Evolutionary conservation across 2,329 filamentous ascomycete species (phyloP).

Genomic region (Stagonosporopsis cucurbitacearum): DNA sequence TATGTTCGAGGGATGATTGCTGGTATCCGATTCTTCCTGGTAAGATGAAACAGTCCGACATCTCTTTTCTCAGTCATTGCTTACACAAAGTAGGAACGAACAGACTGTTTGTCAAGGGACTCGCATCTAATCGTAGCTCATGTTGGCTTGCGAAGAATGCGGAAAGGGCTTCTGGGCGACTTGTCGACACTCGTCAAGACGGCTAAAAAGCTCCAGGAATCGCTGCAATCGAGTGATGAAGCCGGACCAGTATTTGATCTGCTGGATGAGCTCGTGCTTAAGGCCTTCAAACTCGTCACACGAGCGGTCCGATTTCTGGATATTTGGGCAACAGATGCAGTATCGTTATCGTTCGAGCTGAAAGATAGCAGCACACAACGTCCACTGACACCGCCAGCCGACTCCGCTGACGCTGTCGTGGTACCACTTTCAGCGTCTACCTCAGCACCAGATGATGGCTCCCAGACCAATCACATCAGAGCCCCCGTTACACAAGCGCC

Average conservation of each 20-base stretch:
- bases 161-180: constrained; percentile 88
- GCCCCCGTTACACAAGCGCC: constrained; percentile 44
- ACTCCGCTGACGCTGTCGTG: constrained; percentile 41
- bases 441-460: constrained; percentile 29
- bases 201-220: constrained; percentile 82
- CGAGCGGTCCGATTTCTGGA: constrained; percentile 90
- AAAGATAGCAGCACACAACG: constrained; percentile 40
- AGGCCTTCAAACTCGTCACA: constrained; percentile 92
- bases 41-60: constrained; percentile 57
- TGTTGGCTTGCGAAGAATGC: constrained; percentile 76
- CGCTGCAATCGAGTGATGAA: constrained; percentile 55
- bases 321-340: constrained; percentile 68
- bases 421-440: constrained; percentile 36
- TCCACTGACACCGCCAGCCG: constrained; percentile 49
- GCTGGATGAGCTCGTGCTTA: constrained; percentile 90
- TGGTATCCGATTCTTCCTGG: constrained; percentile 86
- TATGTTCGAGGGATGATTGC: constrained; percentile 94
- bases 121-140: constrained; percentile 75
- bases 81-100: constrained; percentile 71
- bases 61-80: constrained; percentile 3
- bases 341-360: constrained; percentile 58
- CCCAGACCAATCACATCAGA: constrained; percentile 56
- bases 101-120: constrained; percentile 85
- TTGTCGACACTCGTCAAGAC: constrained; percentile 88
- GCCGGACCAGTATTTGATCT: constrained; percentile 69